Evolutionary conservation across 306 rosid genomes (phyloP).

Genomic region (Pyrus communis): DNA sequence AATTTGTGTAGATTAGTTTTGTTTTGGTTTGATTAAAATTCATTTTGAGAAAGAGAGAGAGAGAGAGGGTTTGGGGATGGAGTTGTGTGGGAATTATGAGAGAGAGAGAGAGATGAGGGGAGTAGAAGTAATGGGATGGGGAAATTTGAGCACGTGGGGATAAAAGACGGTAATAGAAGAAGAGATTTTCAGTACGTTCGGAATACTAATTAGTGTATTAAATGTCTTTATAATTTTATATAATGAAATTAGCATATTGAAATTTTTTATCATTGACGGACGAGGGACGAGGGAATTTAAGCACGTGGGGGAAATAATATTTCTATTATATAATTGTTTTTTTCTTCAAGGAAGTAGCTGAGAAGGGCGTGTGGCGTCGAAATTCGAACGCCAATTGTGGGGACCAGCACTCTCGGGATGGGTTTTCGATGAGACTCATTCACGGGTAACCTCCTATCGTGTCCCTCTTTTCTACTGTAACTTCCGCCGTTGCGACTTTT

Average conservation of each 20-base stretch:
- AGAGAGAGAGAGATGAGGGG: background rate
- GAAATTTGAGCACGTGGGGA: conserved; percentile 13
- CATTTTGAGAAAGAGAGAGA: conserved; percentile 18
- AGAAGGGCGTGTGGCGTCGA: background rate
- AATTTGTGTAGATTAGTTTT: background rate
- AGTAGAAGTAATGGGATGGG: background rate
- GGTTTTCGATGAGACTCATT: background rate
- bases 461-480: background rate
- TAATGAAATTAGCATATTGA: too few relatives aligned
- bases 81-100: background rate
- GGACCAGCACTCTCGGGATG: background rate
- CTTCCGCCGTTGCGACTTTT: background rate
- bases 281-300: background rate
- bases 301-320: conserved; percentile 26
- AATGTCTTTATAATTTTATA: fast-evolving
- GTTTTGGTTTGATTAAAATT: background rate
- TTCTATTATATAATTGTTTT: background rate
- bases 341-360: background rate
- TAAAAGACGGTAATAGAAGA: background rate
- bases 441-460: background rate
- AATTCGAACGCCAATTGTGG: background rate
- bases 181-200: too few relatives aligned
- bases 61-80: background rate
- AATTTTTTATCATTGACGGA: too few relatives aligned
- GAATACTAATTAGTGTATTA: too few relatives aligned